Conservation (phyloP, 352 stramenopile genomes). For the Pythium aquatile region DNA sequence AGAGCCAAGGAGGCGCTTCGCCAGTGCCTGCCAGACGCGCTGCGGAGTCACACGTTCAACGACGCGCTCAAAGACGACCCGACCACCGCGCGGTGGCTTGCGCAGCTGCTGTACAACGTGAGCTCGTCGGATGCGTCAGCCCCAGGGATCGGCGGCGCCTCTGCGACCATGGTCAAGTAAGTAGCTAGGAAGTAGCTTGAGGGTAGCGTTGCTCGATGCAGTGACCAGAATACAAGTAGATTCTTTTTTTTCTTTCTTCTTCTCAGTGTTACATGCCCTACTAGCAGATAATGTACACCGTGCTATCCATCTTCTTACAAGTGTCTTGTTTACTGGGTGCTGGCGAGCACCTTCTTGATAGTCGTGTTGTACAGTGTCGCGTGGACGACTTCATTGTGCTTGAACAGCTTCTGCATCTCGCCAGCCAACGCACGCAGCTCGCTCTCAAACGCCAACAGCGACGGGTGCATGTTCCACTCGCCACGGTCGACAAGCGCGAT, state of each 20-base stretch:
- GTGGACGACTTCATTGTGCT: slow-evolving; percentile 71
- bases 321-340: neutral
- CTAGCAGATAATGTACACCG: neutral
- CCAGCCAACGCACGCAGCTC: slow-evolving; percentile 40
- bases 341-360: slow-evolving; percentile 21
- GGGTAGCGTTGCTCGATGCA: neutral
- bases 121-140: slow-evolving; percentile 27
- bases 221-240: slow-evolving; percentile 2
- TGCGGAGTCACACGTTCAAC: slow-evolving; percentile 96
- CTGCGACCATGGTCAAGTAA: slow-evolving; percentile 28
- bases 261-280: neutral
- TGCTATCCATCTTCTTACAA: neutral
- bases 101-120: slow-evolving; percentile 94
- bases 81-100: slow-evolving; percentile 96
- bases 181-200: neutral
- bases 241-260: neutral
- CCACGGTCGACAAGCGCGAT: slow-evolving; percentile 21
- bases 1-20: slow-evolving; percentile 95
- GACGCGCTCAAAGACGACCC: slow-evolving; percentile 94
- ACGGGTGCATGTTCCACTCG: slow-evolving; percentile 40
- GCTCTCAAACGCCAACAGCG: slow-evolving; percentile 44
- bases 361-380: slow-evolving; percentile 57
- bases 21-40: slow-evolving; percentile 92
- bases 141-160: slow-evolving; percentile 6
- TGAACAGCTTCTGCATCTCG: slow-evolving; percentile 41